Evolutionary conservation across 2,329 filamentous ascomycete species (phyloP).

Genomic region (Fusarium annulatum): DNA sequence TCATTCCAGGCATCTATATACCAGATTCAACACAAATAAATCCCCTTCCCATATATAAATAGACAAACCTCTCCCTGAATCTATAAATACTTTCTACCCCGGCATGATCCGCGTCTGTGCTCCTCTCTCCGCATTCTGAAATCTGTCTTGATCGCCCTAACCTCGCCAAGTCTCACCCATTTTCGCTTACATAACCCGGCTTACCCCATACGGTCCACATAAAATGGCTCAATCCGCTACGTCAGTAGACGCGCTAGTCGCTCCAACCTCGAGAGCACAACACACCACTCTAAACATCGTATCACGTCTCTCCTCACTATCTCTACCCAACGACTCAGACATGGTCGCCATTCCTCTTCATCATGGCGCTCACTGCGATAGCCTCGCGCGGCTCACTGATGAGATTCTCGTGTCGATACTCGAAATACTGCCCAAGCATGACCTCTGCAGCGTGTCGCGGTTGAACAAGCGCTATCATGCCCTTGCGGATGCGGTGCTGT

Average conservation of each 20-base stretch:
- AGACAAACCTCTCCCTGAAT: neutral
- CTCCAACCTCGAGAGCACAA: conserved; percentile 8
- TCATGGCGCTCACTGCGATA: conserved; percentile 19
- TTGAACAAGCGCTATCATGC: conserved; percentile 57
- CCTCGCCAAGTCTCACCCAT: neutral
- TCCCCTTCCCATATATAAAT: too few relatives aligned
- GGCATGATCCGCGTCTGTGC: neutral
- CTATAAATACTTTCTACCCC: neutral
- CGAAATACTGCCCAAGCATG: conserved; percentile 51
- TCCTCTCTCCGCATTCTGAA: neutral
- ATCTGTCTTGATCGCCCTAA: neutral
- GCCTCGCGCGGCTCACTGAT: conserved; percentile 50
- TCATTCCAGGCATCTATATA: neutral
- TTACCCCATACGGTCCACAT: conserved; percentile 26
- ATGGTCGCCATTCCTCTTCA: conserved; percentile 23
- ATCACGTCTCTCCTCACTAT: neutral
- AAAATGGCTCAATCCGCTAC: conserved; percentile 21
- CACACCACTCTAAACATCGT: conserved; percentile 11
- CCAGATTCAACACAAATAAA: too few relatives aligned
- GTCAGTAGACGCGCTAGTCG: conserved; percentile 13
- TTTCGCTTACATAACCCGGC: conserved; percentile 20
- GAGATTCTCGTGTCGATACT: conserved; percentile 56
- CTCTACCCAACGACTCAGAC: neutral
- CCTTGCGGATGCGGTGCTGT: conserved; percentile 59
- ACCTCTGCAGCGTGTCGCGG: conserved; percentile 57